phyloP scores from a whole-genome alignment of 2,329 filamentous ascomycete species.

The Blumeria graminis region DNA sequence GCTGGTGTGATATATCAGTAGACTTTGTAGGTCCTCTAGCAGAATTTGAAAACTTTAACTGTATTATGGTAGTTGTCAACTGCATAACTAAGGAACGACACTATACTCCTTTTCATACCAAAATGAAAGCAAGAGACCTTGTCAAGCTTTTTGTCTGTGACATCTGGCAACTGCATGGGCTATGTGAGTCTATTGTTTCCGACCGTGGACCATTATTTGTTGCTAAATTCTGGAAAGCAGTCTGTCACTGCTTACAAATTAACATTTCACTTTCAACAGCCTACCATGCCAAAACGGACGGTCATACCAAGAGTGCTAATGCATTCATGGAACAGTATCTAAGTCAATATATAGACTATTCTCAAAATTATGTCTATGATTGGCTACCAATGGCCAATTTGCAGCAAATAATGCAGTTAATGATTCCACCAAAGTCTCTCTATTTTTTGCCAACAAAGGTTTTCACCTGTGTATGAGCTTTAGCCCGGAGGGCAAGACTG shows the following conservation, averaged over 20 bases:
- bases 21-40: not conserved
- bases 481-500: not conserved
- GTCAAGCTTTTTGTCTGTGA: too few relatives aligned
- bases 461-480: conserved; percentile 2
- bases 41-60: not conserved
- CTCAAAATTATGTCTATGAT: conserved; percentile 5
- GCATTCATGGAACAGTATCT: conserved; percentile 4
- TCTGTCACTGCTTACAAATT: conserved; percentile 2
- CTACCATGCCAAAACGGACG: conserved; percentile 4
- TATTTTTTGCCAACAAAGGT: conserved; percentile 5
- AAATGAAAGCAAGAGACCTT: too few relatives aligned
- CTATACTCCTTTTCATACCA: too few relatives aligned
- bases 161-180: not conserved
- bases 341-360: conserved; percentile 3
- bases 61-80: not conserved
- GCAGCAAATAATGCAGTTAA: conserved; percentile 4
- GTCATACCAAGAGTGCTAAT: conserved; percentile 5
- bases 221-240: conserved; percentile 4
- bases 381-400: conserved; percentile 6
- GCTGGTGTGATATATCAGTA: not conserved
- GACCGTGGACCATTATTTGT: conserved; percentile 5
- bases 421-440: conserved; percentile 3
- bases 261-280: not conserved
- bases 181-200: conserved; percentile 3
- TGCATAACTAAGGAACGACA: not conserved